Evolutionary conservation across 495 filamentous ascomycete species (phyloP), one percentile per base, ranked within the genome.

Genomic region (Neurospora sp.): DNA sequence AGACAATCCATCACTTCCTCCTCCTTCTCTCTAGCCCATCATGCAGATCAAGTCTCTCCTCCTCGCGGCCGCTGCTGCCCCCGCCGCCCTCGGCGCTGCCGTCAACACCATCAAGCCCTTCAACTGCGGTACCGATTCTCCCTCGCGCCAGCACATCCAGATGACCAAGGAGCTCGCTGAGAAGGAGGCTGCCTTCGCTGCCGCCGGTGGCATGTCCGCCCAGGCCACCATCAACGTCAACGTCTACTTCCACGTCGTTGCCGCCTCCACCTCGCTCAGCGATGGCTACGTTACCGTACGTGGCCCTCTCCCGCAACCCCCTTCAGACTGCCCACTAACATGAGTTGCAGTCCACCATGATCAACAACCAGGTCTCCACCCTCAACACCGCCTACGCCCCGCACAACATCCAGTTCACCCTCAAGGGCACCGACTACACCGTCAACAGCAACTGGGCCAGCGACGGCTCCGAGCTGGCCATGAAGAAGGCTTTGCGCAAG

Each of bases 231-330:
- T 85, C 76, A 83, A 75, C 70, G 81, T 92, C 69, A 80, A 86
- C 42, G 81, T 84, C 31, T 90, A 89, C 78, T 90, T 92, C 83
- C 90, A 92, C 79, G 87, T 92, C 69, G 82, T 92, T 37, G 83
- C 86, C 53, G 41, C 77, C 0, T 85, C 84, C 5, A 85, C 77
- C 22, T 53, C 78, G 0, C 77, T 83, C n/a, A 78, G 77, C n/a
- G 82, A 81, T 69, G 86, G 85, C 69, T 86, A 86, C 69, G 74
- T 91, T 74, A 87, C 85, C 4, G 82, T 86, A 71, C 48, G 79
- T 61, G 3, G 5, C 4, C 31, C 4, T 35, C 31, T 35, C 4
- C 31, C 31, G 3, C 31, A 35, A 27, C 27, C 27, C 4, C 5
- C 31, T 35, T 35, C 31, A 35, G 31, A 35, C 27, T 2, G 4